Evolutionary conservation across 371 early-diverging fungal genomes (phyloP), one percentile per base, ranked within the genome.

Genomic region (Thermomucor indicae-seudaticae): DNA sequence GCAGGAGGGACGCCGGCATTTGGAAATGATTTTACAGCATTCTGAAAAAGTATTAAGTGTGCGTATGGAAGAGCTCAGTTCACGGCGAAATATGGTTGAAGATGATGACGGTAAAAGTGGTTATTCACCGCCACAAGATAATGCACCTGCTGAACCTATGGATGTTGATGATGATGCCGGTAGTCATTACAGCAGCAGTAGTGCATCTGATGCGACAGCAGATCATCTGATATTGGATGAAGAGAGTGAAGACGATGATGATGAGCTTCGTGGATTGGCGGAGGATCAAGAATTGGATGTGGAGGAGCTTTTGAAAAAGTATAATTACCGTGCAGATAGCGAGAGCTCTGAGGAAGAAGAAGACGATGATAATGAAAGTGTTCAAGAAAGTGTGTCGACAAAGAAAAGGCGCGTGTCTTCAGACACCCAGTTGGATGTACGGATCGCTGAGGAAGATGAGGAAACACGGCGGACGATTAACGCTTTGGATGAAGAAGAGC

Each of bases 31-130:
- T 53, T 57, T 89, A 35, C 84, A 88, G 46, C 86, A 85, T 45
- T 86, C 88, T 0, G 81, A 86, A 8, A 82, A 83, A 39, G 75
- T 86, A 61, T 49, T 89, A 11, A 84, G 74, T n/a, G 85, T 75
- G n/a, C 79, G 86, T 55, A 84, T 78, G 56, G 75, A 64, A 30
- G 75, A 79, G 30, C 48, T 81, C 3, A 30, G 51, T 8, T 49
- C 38, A 46, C 38, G 29, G 34, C 48, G 52, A 14, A 31, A 19
- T 6, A 22, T 22, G 3, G 44, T 24, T 6, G 43, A 32, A 20
- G 47, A 46, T 30, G 47, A 30, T 11, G 23, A 41, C 60, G 8
- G 53, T 57, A 7, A 53, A 53, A n/a, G n/a, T 25, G 7, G 39
- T 47, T 0, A 19, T 19, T 28, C 44, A 2, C 14, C 16, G 25